phyloP scores from a whole-genome alignment of 441 rosid genomes.

The Gossypium gossypioides region DNA sequence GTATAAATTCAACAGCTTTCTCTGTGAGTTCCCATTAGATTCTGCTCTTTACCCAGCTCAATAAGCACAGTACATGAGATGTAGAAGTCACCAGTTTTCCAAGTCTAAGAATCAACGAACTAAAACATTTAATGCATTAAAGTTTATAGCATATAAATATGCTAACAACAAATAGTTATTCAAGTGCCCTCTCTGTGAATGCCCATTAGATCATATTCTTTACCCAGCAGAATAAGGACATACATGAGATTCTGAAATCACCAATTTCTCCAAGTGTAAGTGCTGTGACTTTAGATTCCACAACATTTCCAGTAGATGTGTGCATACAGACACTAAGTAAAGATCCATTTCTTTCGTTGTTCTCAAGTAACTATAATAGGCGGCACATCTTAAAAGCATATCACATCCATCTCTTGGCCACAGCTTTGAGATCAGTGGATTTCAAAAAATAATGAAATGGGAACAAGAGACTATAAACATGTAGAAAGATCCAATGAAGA shows the following conservation, averaged over 20 bases:
- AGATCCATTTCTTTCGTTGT: background rate
- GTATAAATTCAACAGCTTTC: background rate
- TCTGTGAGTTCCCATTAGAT: background rate
- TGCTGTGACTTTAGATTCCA: background rate
- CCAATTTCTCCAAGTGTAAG: background rate
- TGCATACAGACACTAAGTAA: background rate
- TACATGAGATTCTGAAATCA: background rate
- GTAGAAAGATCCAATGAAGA: background rate
- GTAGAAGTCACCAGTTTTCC: background rate
- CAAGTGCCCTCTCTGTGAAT: background rate
- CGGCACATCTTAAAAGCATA: background rate
- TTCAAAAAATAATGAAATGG: background rate
- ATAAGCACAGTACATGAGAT: background rate
- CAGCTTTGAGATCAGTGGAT: background rate
- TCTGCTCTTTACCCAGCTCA: background rate
- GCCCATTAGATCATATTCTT: background rate
- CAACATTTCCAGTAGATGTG: background rate
- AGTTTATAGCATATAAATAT: background rate
- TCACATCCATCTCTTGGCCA: background rate
- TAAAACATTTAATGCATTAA: background rate
- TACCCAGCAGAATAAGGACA: background rate
- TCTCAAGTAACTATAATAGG: background rate
- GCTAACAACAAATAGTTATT: background rate
- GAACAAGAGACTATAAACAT: background rate
- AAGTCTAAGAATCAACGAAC: background rate